These are phyloP conservation scores for Mycena metata DNA, from an alignment of 768 basidiomycete genomes.

Conservation along the genomic window DNA sequence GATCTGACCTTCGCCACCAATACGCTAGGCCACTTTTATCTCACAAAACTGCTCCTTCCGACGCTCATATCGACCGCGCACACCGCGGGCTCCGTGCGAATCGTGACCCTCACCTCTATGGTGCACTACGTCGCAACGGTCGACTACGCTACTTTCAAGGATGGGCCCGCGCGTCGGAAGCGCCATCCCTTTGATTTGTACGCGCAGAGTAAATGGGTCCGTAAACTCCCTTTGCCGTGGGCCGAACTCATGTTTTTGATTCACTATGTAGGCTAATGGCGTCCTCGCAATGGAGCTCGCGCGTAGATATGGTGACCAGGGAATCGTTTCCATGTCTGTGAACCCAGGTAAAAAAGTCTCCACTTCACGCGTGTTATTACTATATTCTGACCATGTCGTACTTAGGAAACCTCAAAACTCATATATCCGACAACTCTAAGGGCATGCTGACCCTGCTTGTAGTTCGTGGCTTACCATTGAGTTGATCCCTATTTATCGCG, in stretches of 20 bases:
- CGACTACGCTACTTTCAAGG: conserved; percentile 58
- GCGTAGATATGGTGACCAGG: conserved; percentile 59
- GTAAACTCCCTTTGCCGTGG: conserved; percentile 24
- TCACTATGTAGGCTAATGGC: conserved; percentile 54
- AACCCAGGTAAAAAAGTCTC: conserved; percentile 56
- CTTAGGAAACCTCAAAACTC: conserved; percentile 29
- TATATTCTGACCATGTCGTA: no score
- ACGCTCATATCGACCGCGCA: conserved; percentile 55
- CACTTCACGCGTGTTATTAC: no score
- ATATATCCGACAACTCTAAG: conserved; percentile 15
- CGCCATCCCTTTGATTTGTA: conserved; percentile 42
- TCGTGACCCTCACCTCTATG: conserved; percentile 62
- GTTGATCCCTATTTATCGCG: not conserved
- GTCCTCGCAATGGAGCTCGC: conserved; percentile 62
- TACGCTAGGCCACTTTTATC: conserved; percentile 64
- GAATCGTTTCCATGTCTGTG: conserved; percentile 60
- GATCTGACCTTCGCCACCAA: conserved; percentile 73
- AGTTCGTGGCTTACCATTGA: not conserved
- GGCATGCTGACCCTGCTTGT: conserved; percentile 2
- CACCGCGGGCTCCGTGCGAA: conserved; percentile 51
- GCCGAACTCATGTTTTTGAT: not conserved
- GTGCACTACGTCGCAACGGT: conserved; percentile 50
- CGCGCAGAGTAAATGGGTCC: conserved; percentile 61
- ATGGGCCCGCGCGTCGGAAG: conserved; percentile 47
- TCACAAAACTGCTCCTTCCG: conserved; percentile 66